Percentiles rank a stretch among this genome's conserved stretches.
Conservation (phyloP, 2,329 filamentous ascomycete genomes). For the Fusarium guadeloupense region DNA sequence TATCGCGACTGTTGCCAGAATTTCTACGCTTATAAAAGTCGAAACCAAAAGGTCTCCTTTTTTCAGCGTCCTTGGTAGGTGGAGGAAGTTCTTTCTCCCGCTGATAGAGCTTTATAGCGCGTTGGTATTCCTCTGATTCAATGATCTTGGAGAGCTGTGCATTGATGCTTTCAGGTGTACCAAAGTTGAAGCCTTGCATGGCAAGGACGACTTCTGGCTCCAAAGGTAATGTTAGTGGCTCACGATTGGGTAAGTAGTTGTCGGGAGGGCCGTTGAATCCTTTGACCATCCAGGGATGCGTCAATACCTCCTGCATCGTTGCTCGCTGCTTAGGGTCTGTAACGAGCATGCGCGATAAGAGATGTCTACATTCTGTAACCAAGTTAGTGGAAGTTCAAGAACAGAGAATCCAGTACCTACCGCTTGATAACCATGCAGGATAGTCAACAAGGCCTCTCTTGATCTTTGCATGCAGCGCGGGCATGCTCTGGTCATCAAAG, state of each 20-base stretch:
- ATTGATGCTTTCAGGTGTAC: conserved; percentile 82
- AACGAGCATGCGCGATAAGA: conserved; percentile 94
- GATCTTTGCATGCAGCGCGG: conserved; percentile 96
- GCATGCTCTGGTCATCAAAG: conserved; percentile 99
- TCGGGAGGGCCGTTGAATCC: conserved; percentile 88
- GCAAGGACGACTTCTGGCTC: conserved; percentile 85
- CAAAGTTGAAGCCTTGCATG: conserved; percentile 99
- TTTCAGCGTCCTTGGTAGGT: conserved; percentile 74
- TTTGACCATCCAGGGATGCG: conserved; percentile 94
- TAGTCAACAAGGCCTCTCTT: conserved; percentile 98
- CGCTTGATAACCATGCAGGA: conserved; percentile 88
- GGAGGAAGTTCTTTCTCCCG: conserved; percentile 70
- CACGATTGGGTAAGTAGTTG: conserved; percentile 84
- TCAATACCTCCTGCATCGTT: conserved; percentile 90
- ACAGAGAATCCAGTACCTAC: conserved; percentile 60
- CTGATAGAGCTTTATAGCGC: conserved; percentile 76
- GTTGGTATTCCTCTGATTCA: conserved; percentile 93
- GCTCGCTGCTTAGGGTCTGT: conserved; percentile 91
- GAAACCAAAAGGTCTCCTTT: conserved; percentile 85
- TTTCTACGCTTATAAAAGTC: conserved; percentile 97
- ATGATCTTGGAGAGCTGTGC: conserved; percentile 85
- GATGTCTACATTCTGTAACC: conserved; percentile 82
- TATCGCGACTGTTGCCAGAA: conserved; percentile 88
- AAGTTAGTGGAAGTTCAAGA: conserved; percentile 47
- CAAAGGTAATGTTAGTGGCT: conserved; percentile 85